A percentile compares a stretch with the other conserved stretches of the same genome.
Conservation (phyloP, 257 asterid genomes). For the Vinca minor region DNA sequence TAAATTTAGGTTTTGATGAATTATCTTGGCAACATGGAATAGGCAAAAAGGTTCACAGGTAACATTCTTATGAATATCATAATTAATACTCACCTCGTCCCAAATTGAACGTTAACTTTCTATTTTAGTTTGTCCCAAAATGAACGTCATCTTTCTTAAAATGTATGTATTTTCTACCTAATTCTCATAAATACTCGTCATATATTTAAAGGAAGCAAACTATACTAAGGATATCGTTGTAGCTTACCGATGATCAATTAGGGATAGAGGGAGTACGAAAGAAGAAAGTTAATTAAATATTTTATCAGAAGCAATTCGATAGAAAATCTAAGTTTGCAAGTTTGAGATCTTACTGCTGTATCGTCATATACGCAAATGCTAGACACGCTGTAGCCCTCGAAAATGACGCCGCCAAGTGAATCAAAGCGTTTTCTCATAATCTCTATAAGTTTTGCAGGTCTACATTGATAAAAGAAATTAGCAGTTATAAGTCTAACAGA, state of each 20-base stretch:
- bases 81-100: no score
- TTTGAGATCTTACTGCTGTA: slow-evolving; percentile 63
- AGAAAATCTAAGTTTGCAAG: not conserved
- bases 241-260: no score
- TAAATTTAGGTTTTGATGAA: not conserved
- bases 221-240: no score
- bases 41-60: not conserved
- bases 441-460: slow-evolving; percentile 83
- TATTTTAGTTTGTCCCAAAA: no score
- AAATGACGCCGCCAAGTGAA: slow-evolving; percentile 69
- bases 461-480: slow-evolving; percentile 19
- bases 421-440: slow-evolving; percentile 57
- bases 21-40: not conserved
- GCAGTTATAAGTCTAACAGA: not conserved
- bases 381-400: slow-evolving; percentile 69
- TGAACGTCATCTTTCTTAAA: no score
- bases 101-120: no score
- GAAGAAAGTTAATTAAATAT: not conserved
- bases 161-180: no score
- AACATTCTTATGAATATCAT: not conserved
- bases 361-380: slow-evolving; percentile 58
- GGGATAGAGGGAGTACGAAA: no score
- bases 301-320: not conserved
- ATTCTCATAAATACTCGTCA: no score
- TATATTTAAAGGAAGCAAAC: no score